Evolutionary conservation across 495 filamentous ascomycete species (phyloP), one percentile per base, ranked within the genome.

Genomic region (Pyronema omphalodes): DNA sequence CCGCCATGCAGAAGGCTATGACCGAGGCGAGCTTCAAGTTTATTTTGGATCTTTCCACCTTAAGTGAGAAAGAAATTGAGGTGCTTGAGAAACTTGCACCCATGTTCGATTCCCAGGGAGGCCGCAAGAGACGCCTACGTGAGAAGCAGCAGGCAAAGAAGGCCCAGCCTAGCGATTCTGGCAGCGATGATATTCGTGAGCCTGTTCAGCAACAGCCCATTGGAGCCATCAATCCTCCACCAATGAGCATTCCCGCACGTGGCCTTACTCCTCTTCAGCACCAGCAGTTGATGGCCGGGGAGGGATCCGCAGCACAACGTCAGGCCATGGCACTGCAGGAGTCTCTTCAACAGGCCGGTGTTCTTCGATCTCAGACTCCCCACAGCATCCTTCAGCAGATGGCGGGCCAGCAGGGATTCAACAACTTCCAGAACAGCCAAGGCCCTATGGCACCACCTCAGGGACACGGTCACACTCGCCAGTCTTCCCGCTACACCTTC

Each of bases 401-500:
- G 57, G 34, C 54, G 49, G 29, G 47, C 19, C 59, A 62, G 23
- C 60, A 61, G 53, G 37, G 43, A 15, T 64, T 64, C 40, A 63
- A 57, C 9, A 37, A 37, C 23, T 64, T 64, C 29, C 58, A 57
- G 47, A 52, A 51, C 55, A 54, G 58, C 37, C 51, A 58, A 44
- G 57, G 51, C 41, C 51, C 60, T 17, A 60, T 63, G 46, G 61
- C 54, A 19, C 57, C 61, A 14, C 44, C 60, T 40, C 51, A 54
- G 23, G 19, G 14, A 11, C 51, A 47, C 12, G 44, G 50, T 17
- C 86, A 95, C 64, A 80, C 74, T 51, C 78, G 89, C 56, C 85
- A 94, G 61, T 79, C 85, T 17, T 94, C 91, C 2, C 76, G 88
- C 23, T 96, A 88, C 67, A 84, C 77, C 52, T 94, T 96, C 65